Evolutionary conservation across 2,329 filamentous ascomycete genomes (phyloP), one percentile per base, ranked within the genome.

Genomic region (Harringtonia aguacate): DNA sequence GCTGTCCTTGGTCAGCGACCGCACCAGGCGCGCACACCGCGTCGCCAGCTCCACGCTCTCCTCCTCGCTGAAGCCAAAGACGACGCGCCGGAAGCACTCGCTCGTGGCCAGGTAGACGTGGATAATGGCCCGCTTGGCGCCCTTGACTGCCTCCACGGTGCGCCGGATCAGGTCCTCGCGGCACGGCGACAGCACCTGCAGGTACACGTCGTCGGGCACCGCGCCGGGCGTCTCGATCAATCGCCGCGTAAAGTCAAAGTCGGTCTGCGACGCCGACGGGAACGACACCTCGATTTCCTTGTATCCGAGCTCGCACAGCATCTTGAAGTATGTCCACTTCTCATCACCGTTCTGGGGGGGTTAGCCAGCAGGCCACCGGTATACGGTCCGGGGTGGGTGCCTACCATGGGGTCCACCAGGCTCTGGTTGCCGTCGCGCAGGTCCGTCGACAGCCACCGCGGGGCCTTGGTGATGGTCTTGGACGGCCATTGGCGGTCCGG

Each of bases 281-380:
- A 95, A 97, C 5, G 89, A 92, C 18, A 95, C 84, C 61, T 97
- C 90, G 52, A 97, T 95, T 67, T 97, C 90, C 68, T 95, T 97
- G 74, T 94, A 97, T 55, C 92, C 90, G 40, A 95, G 74, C 49
- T 90, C 80, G 56, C 83, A 79, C 43, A 97, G 78, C 87, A 94
- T 94, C 66, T 89, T 81, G 72, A 97, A 97, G 73, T 89, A 97
- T 49, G 74, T 72, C 79, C 84, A 92, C 68, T 97, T 97, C 71
- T 95, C 88, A 39, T 95, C 86, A 53, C 87, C 87, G 58, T 87
- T 92, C n/a, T n/a, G n/a, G n/a, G n/a, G n/a, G n/a, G n/a, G n/a
- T n/a, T n/a, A n/a, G n/a, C n/a, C n/a, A n/a, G n/a, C n/a, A n/a
- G n/a, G n/a, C n/a, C n/a, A n/a, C 86, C 92, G 56, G 9, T 20